A percentile compares a stretch with the other conserved stretches of the same genome.
Conservation (phyloP, 2,329 filamentous ascomycete genomes). For the Stemphylium beticola region DNA sequence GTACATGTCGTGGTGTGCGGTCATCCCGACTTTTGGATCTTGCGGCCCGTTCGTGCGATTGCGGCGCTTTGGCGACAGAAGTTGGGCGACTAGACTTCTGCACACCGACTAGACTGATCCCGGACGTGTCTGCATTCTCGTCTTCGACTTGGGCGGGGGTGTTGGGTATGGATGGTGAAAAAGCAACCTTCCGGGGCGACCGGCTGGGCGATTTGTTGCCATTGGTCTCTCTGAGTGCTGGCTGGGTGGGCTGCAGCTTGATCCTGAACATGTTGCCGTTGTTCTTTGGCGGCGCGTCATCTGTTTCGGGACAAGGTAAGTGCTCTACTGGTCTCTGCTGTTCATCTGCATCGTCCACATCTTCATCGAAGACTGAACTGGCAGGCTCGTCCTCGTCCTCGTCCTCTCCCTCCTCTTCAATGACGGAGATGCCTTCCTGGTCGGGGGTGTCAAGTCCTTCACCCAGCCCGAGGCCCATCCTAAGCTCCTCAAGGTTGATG, state of each 20-base stretch:
- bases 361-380: slow-evolving; percentile 42
- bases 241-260: slow-evolving; percentile 40
- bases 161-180: slow-evolving; percentile 44
- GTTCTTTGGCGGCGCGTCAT: slow-evolving; percentile 23
- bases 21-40: slow-evolving; percentile 32
- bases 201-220: slow-evolving; percentile 45
- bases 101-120: slow-evolving; percentile 32
- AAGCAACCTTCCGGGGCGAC: slow-evolving; percentile 51
- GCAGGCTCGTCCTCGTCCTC: slow-evolving; percentile 26
- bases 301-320: slow-evolving; percentile 33
- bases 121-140: slow-evolving; percentile 43
- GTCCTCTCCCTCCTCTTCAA: slow-evolving; percentile 29
- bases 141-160: slow-evolving; percentile 40
- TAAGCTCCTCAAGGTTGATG: slow-evolving; percentile 66
- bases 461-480: slow-evolving; percentile 67
- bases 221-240: slow-evolving; percentile 44
- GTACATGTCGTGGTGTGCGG: slow-evolving; percentile 46
- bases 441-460: slow-evolving; percentile 51
- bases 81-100: slow-evolving; percentile 24
- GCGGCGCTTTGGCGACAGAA: slow-evolving; percentile 23
- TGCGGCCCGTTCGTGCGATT: slow-evolving; percentile 27
- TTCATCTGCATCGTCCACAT: slow-evolving; percentile 29
- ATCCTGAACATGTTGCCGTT: slow-evolving; percentile 43
- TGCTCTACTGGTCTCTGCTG: slow-evolving; percentile 13
- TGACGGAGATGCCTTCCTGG: slow-evolving; percentile 37